Conservation (phyloP, 2,329 filamentous ascomycete genomes). For the Pseudogymnoascus sp. region DNA sequence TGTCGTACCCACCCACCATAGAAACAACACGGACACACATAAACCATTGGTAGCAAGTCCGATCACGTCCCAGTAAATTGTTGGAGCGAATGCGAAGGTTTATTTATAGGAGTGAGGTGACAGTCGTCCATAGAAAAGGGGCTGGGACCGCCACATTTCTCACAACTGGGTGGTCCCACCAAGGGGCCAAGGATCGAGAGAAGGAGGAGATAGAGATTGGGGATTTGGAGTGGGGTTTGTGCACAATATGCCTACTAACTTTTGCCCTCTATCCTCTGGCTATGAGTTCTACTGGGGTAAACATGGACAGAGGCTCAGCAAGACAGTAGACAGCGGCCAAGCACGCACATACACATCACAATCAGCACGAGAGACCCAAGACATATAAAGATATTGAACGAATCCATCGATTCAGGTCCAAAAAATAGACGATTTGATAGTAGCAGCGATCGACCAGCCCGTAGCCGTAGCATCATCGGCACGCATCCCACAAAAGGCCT, state of each 20-base stretch:
- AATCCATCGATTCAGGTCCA: conserved; percentile 7
- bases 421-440: background rate
- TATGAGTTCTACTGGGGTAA: background rate
- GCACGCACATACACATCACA: background rate
- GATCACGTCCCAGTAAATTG: too few species aligned
- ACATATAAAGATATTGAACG: background rate
- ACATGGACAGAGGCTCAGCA: background rate
- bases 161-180: too few species aligned
- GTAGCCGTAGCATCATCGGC: background rate
- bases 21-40: too few species aligned
- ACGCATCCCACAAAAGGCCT: background rate
- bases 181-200: too few species aligned
- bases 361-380: background rate
- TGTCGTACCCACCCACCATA: too few species aligned
- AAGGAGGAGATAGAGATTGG: background rate
- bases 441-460: background rate
- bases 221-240: background rate
- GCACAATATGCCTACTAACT: background rate
- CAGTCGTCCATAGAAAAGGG: too few species aligned
- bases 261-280: background rate
- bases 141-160: too few species aligned
- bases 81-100: too few species aligned
- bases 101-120: too few species aligned
- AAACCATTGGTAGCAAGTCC: too few species aligned
- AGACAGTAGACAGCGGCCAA: background rate